Evolutionary conservation across 1,284 basidiomycete genomes (phyloP), one percentile per base, ranked within the genome.

Genomic region (Papiliotrema fonsecae): DNA sequence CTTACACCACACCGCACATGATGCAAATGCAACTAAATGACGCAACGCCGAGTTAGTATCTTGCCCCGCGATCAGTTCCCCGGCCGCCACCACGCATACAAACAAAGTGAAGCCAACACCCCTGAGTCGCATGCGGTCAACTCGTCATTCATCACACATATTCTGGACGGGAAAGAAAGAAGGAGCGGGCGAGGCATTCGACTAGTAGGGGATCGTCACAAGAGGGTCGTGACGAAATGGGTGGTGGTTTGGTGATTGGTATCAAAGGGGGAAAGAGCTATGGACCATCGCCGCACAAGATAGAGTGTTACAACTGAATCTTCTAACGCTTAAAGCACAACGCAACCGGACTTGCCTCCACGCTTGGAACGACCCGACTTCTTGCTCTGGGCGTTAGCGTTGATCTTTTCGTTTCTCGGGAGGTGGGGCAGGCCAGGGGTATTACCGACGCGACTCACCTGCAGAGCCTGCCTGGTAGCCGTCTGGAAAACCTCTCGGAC

Each of bases 401-500:
- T 50, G 14, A n/a, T n/a, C n/a, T n/a, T n/a, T n/a, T n/a, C n/a
- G n/a, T n/a, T n/a, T n/a, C n/a, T n/a, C n/a, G n/a, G n/a, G n/a
- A n/a, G n/a, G n/a, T n/a, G n/a, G n/a, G 6, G 27, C 6, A 26
- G 28, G 32, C 7, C 31, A 18, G 21, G 14, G 13, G 9, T 21
- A 24, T 21, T 14, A 45, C 18, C 22, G 19, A 2, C 21, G 30
- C 39, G 31, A 64, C 69, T 54, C 54, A 73, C 74, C 55, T 85
- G 78, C 42, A 91, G 79, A 38, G 88, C 88, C 45, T 85, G 83
- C 58, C 86, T 81, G 47, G 88, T 90, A 36, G 89, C 89, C 58
- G 85, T 84, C 74, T 92, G 87, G 80, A 94, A 93, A 35, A 92
- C 88, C 73, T 93, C 90, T 58, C 87, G 81, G 44, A 94, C 90